phyloP scores from a whole-genome alignment of 768 basidiomycete species.

The Amanita brunnescens region DNA sequence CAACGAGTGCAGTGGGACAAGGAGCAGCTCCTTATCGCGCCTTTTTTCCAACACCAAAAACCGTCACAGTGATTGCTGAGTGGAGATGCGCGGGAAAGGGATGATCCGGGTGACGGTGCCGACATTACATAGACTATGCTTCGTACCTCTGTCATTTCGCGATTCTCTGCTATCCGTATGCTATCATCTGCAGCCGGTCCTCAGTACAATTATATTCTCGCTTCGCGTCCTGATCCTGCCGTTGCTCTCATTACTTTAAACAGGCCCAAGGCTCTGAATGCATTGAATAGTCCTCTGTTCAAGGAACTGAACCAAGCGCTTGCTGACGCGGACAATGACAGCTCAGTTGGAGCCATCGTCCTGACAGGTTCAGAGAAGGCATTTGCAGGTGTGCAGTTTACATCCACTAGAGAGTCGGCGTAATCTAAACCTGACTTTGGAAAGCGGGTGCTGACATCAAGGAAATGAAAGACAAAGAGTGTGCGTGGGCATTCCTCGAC shows the following conservation, averaged over 20 bases:
- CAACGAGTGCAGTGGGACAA: conserved; percentile 9
- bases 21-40: conserved; percentile 8
- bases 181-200: conserved; percentile 42
- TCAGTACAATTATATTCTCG: conserved; percentile 58
- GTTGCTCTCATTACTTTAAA: conserved; percentile 83
- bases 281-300: conserved; percentile 75
- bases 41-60: too few relatives aligned
- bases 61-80: conserved; percentile 19
- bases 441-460: conserved; percentile 96
- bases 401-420: not conserved
- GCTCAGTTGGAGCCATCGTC: conserved; percentile 73
- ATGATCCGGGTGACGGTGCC: not conserved
- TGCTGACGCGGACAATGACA: conserved; percentile 60
- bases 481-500: conserved; percentile 34
- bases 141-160: conserved; percentile 1
- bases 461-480: conserved; percentile 96
- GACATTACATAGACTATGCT: not conserved
- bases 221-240: conserved; percentile 55
- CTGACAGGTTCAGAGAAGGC: conserved; percentile 88
- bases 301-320: conserved; percentile 75
- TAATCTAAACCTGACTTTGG: conserved; percentile 1
- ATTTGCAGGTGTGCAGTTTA: conserved; percentile 73
- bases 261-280: conserved; percentile 85
- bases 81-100: not conserved
- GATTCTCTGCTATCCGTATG: conserved; percentile 18